Conservation (phyloP, 2,329 filamentous ascomycete species). For the Erysiphe pisi region DNA sequence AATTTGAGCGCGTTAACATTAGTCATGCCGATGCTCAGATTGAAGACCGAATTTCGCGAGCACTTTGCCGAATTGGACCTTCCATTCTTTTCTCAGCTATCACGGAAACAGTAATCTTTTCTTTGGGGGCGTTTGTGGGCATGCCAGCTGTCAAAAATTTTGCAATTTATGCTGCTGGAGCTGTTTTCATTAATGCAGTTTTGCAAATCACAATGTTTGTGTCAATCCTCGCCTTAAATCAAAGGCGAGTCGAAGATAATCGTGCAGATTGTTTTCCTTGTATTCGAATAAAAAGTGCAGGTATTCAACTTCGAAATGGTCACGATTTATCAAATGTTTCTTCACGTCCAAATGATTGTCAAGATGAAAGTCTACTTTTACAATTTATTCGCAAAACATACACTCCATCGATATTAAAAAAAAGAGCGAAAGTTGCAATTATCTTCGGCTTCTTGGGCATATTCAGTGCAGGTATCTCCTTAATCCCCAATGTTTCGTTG, state of each 20-base stretch:
- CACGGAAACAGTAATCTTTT: conserved; percentile 88
- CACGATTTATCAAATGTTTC: conserved; percentile 48
- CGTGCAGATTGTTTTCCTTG: conserved; percentile 90
- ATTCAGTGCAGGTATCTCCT: conserved; percentile 71
- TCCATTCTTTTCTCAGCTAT: conserved; percentile 92
- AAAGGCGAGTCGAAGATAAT: conserved; percentile 75
- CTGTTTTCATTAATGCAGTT: conserved; percentile 94
- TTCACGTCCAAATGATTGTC: conserved; percentile 41
- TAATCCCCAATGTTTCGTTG: conserved; percentile 74
- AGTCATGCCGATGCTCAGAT: conserved; percentile 83
- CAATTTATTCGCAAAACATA: conserved; percentile 84
- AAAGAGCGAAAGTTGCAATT: conserved; percentile 65
- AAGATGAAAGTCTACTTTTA: conserved; percentile 74
- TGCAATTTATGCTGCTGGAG: conserved; percentile 88
- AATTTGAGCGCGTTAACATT: conserved; percentile 89
- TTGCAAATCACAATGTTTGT: conserved; percentile 96
- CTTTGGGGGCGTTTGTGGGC: conserved; percentile 81
- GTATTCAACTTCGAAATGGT: conserved; percentile 51
- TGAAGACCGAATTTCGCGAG: conserved; percentile 72
- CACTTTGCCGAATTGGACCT: conserved; percentile 91
- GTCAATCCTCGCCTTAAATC: conserved; percentile 81
- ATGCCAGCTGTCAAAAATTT: conserved; percentile 99
- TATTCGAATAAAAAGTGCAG: conserved; percentile 64
- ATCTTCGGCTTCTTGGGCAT: conserved; percentile 75
- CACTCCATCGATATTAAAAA: conserved; percentile 68